A percentile compares a stretch with the other conserved stretches of the same genome.
These are phyloP conservation scores for Trichoderma aggressivum DNA, from an alignment of 2,329 filamentous ascomycete species.

Conservation along the genomic window DNA sequence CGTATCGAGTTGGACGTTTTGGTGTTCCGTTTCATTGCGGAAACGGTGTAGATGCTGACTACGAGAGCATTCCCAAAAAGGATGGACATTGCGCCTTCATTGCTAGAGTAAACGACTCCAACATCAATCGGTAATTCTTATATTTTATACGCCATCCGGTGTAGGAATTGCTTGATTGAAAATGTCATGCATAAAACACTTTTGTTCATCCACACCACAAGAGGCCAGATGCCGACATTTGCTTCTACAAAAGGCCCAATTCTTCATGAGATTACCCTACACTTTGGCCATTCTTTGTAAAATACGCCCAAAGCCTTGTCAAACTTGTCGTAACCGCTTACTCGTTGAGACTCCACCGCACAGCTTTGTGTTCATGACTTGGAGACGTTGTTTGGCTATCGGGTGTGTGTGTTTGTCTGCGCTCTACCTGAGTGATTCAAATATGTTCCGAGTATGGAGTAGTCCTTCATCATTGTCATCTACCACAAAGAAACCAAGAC, in stretches of 20 bases:
- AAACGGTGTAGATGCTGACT: not conserved
- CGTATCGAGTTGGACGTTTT: not conserved
- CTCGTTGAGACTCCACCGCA: not conserved
- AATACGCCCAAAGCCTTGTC: not conserved
- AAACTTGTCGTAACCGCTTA: not conserved
- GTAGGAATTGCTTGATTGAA: rapidly evolving
- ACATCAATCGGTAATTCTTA: not conserved
- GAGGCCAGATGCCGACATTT: not conserved
- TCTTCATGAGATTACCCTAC: not conserved
- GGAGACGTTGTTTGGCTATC: not conserved
- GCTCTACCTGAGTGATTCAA: not conserved
- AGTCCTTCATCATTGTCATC: not conserved
- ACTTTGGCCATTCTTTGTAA: not conserved
- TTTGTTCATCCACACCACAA: not conserved
- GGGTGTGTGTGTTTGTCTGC: not conserved
- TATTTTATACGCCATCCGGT: not conserved
- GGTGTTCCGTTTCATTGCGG: not conserved
- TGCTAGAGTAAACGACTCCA: not conserved
- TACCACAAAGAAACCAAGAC: not conserved
- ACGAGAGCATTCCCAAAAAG: not conserved
- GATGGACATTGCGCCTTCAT: not conserved
- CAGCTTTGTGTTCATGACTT: not conserved
- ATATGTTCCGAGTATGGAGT: not conserved
- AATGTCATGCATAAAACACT: rapidly evolving
- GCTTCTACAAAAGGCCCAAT: not conserved